These are phyloP conservation scores for Wickerhamomyces bovis DNA, from an alignment of 805 yeast genomes.

Conservation along the genomic window DNA sequence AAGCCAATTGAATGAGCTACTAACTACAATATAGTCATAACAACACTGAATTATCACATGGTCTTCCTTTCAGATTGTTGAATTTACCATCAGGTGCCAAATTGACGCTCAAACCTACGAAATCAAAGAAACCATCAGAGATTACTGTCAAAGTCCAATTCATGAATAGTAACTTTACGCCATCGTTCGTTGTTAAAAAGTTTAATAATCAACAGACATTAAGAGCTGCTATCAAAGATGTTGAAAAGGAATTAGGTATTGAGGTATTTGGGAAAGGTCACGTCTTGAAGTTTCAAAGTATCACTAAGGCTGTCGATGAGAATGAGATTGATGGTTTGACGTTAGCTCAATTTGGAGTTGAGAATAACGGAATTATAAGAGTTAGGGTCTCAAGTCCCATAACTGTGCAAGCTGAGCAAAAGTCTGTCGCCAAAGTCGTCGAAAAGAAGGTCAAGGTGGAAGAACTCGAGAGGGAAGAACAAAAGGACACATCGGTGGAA, in stretches of 20 bases:
- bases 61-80: constrained; percentile 37
- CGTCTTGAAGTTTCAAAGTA: constrained; percentile 17
- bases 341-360: constrained; percentile 18
- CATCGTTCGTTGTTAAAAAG: constrained; percentile 22
- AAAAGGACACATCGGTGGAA: not conserved
- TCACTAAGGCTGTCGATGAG: constrained; percentile 14
- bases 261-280: constrained; percentile 10
- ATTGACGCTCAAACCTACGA: constrained; percentile 23
- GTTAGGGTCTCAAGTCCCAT: constrained; percentile 9
- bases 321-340: constrained; percentile 6
- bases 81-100: constrained; percentile 41
- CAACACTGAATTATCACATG: constrained; percentile 27
- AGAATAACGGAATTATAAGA: constrained; percentile 22
- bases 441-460: not conserved
- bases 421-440: constrained; percentile 2
- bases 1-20: not conserved
- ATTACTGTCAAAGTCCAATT: constrained; percentile 29
- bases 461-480: not conserved
- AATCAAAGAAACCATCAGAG: constrained; percentile 3
- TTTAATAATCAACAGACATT: constrained; percentile 12
- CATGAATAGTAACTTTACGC: constrained; percentile 20
- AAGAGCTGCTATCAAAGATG: constrained; percentile 8
- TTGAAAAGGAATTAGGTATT: constrained; percentile 16
- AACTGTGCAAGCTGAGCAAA: not conserved
- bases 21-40: constrained; percentile 23